Percentiles rank a stretch among this genome's conserved stretches.
phyloP scores from a whole-genome alignment of 768 basidiomycete species.

The Phaeolepiota aurea region DNA sequence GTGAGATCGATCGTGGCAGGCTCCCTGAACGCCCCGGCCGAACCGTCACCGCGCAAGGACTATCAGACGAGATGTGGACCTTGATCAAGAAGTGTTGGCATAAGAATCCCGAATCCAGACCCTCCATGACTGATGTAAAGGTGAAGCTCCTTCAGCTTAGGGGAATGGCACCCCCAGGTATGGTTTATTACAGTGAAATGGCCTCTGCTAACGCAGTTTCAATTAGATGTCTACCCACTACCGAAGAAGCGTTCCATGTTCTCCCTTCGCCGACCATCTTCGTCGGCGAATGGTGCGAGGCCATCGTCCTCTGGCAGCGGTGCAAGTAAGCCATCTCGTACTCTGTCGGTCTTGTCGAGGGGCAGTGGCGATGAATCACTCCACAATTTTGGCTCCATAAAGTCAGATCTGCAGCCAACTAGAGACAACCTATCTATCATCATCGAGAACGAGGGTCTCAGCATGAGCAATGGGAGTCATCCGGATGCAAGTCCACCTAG shows the following conservation, averaged over 20 bases:
- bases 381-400: background rate
- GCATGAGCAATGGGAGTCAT: background rate
- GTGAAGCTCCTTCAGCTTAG: conserved; percentile 14
- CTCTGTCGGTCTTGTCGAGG: background rate
- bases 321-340: conserved; percentile 6
- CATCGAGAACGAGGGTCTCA: background rate
- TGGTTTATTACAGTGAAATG: background rate
- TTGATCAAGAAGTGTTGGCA: conserved; percentile 36
- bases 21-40: conserved; percentile 28
- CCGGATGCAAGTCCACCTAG: conserved; percentile 1
- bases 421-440: background rate
- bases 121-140: conserved; percentile 27
- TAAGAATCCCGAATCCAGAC: conserved; percentile 26
- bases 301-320: conserved; percentile 10
- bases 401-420: background rate
- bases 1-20: conserved; percentile 23
- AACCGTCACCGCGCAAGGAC: conserved; percentile 14
- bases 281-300: conserved; percentile 1
- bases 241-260: conserved; percentile 7
- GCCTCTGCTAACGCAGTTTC: no score
- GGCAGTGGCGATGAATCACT: background rate
- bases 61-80: conserved; percentile 32
- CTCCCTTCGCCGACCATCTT: conserved; percentile 7
- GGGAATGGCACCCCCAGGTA: conserved; percentile 3
- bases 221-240: background rate